These are phyloP conservation scores for Zygosaccharomyces bisporus DNA, from an alignment of 805 yeast species.

Conservation along the genomic window DNA sequence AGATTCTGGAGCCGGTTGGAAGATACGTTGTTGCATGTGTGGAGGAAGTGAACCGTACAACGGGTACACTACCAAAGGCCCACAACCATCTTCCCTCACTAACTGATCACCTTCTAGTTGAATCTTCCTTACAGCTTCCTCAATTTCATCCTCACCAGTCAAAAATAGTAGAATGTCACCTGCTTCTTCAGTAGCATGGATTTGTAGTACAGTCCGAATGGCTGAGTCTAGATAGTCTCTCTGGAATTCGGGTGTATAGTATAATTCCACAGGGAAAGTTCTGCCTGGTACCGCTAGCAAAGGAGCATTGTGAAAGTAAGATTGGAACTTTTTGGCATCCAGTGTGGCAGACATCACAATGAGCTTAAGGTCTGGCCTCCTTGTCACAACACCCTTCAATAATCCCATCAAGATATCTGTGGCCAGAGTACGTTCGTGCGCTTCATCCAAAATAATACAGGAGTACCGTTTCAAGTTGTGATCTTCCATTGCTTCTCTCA, in stretches of 20 bases:
- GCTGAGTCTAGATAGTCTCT: constrained; percentile 94
- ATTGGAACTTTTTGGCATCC: constrained; percentile 94
- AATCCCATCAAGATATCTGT: constrained; percentile 97
- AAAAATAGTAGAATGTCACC: constrained; percentile 85
- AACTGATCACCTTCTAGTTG: constrained; percentile 85
- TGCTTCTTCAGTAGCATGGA: constrained; percentile 92
- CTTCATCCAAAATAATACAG: constrained; percentile 93
- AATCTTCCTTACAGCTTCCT: constrained; percentile 90
- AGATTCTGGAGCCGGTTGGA: constrained; percentile 78
- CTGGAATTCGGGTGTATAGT: constrained; percentile 95
- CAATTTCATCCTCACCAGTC: constrained; percentile 98
- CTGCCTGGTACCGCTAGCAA: constrained; percentile 95
- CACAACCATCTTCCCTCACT: constrained; percentile 83
- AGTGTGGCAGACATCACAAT: constrained; percentile 97
- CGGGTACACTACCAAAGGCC: constrained; percentile 87
- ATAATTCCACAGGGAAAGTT: constrained; percentile 95
- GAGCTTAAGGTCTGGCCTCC: constrained; percentile 85
- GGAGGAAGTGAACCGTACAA: constrained; percentile 97
- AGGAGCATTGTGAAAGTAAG: constrained; percentile 87
- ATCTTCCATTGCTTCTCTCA: constrained; percentile 97
- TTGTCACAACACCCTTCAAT: constrained; percentile 69
- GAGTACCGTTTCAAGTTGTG: constrained; percentile 76
- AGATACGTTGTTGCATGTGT: constrained; percentile 87
- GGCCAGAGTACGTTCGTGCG: constrained; percentile 95
- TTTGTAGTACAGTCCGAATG: constrained; percentile 89